Base-by-base conservation (phyloP, 2,329 filamentous ascomycete genomes). In the Fusarium poae region DNA sequence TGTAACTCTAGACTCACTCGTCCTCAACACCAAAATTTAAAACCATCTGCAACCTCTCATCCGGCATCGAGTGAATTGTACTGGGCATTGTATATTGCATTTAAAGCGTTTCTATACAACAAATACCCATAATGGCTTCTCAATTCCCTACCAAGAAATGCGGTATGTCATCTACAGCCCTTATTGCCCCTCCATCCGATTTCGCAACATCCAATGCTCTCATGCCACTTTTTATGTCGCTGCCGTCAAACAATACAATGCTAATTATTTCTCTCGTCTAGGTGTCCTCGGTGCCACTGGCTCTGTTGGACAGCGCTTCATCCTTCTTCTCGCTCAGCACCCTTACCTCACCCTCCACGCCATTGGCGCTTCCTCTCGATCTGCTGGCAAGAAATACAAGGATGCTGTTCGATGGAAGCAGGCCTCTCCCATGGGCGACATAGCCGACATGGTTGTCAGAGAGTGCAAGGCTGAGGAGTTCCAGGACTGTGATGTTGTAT, bases 331-430 rank as follows among this genome's bases (percentile, higher is more conserved):
- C 67, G 90, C 92, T 44, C 87, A 93, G 56, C 95, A 98, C 82
- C 94, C 95, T 18, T 88, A 92, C 79, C 92, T 98, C 75, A 89
- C 89, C 68, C 89, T 98, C 60, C 91, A 96, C 70, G 94, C 94
- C 62, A 88, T 98, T 50, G 96, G 96, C 68, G 96, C 96, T 35
- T 97, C 94, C 20, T 89, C 92, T 62, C 89, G 93, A 62, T 97
- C 94, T 12, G 93, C 93, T 9, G 94, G 94, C 76, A 97, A 97
- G 85, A 92, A 91, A 78, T 98, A 98, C 85, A 91, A 91, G 80
- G 93, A 97, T 86, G 95, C 94, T 39, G 94, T 97, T 67, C 89
- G 89, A 75, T 98, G 96, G 96, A 97, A 97, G 85, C 95, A 98
- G 83, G 87, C 92, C 12, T 83, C 88, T 58, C 92, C 93, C 56